These are phyloP conservation scores for Metschnikowia corniflorae DNA, from an alignment of 805 yeast species.

Conservation along the genomic window DNA sequence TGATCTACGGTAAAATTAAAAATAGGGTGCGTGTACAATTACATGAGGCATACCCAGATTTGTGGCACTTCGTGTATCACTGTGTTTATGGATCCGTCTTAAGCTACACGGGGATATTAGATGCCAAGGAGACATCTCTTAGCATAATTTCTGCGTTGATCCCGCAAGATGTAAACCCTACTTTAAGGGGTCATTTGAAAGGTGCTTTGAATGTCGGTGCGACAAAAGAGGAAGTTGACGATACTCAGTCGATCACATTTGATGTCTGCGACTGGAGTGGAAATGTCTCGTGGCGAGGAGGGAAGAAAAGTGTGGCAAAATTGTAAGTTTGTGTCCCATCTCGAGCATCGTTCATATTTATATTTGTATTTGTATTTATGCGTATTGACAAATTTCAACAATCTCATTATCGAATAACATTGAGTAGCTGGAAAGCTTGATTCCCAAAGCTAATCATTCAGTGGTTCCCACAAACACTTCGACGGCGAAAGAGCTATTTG, in stretches of 20 bases:
- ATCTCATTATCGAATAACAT: too few species aligned
- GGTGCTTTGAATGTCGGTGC: slow-evolving; percentile 85
- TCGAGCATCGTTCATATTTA: not conserved
- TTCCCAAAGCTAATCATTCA: too few species aligned
- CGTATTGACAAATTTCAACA: too few species aligned
- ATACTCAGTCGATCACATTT: slow-evolving; percentile 59
- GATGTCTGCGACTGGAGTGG: slow-evolving; percentile 74
- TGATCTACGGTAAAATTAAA: slow-evolving; percentile 73
- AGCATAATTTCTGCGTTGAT: slow-evolving; percentile 76
- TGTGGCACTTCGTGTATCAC: slow-evolving; percentile 68
- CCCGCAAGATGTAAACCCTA: slow-evolving; percentile 93
- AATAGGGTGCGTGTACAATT: slow-evolving; percentile 64
- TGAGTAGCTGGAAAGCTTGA: too few species aligned
- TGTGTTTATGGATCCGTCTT: slow-evolving; percentile 77
- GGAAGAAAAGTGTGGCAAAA: slow-evolving; percentile 56
- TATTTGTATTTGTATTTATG: too few species aligned
- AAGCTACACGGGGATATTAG: slow-evolving; percentile 60
- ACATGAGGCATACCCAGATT: slow-evolving; percentile 76
- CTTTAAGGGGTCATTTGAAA: slow-evolving; percentile 81
- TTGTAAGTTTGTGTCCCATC: slow-evolving; percentile 25
- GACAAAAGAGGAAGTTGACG: slow-evolving; percentile 55
- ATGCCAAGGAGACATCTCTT: slow-evolving; percentile 68
- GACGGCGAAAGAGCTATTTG: too few species aligned
- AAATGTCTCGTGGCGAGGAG: slow-evolving; percentile 41
- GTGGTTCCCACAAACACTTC: too few species aligned